phyloP scores from a whole-genome alignment of 1,284 basidiomycete species.

The Irpex sp. region DNA sequence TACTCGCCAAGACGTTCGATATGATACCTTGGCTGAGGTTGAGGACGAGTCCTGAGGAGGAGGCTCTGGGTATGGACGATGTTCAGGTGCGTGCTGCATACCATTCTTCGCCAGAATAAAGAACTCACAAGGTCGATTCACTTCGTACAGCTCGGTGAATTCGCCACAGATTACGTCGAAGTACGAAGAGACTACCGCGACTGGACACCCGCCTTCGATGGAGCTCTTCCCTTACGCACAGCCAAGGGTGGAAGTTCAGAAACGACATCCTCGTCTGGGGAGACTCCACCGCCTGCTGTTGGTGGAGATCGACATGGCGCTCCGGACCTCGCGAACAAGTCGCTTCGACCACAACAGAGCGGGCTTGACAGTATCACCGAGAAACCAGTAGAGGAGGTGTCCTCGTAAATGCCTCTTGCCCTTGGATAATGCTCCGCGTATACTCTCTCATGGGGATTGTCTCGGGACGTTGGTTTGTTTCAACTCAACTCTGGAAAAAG shows the following conservation, averaged over 20 bases:
- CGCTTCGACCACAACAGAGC: neutral
- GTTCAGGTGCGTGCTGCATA: conserved; percentile 54
- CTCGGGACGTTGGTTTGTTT: too few relatives aligned
- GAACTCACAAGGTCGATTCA: neutral
- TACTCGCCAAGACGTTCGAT: conserved; percentile 70
- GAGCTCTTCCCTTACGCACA: neutral
- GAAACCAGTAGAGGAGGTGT: conserved; percentile 3
- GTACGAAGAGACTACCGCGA: conserved; percentile 67
- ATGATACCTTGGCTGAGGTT: conserved; percentile 76
- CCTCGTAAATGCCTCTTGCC: neutral
- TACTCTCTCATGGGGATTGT: too few relatives aligned
- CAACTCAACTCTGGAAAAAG: too few relatives aligned
- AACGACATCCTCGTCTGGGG: conserved; percentile 12
- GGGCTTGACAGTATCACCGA: conserved; percentile 1
- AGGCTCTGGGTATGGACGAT: conserved; percentile 88
- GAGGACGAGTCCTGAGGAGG: conserved; percentile 71
- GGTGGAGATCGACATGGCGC: neutral
- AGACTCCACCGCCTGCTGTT: neutral
- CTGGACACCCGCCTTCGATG: conserved; percentile 38
- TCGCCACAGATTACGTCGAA: conserved; percentile 76
- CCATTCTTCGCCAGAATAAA: neutral
- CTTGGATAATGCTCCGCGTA: neutral
- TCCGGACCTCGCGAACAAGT: neutral
- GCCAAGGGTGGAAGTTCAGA: conserved; percentile 10
- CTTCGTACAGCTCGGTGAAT: conserved; percentile 63